Conservation (phyloP, 192 early-diverging fungal genomes). For the Gigaspora rosea region DNA sequence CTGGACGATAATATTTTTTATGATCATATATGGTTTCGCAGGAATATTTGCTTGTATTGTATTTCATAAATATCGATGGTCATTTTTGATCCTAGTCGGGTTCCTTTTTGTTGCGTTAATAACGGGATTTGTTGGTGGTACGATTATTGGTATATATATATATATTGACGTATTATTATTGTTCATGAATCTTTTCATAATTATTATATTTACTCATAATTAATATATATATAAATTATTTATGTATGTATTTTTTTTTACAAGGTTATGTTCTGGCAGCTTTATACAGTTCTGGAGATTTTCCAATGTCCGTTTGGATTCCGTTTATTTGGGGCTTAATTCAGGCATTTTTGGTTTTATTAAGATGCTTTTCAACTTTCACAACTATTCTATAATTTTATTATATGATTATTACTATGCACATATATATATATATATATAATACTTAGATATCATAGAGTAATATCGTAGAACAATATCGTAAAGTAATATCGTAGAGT, state of each 20-base stretch:
- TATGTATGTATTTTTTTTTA: no score
- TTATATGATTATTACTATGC: no score
- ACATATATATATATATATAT: no score
- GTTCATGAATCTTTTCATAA: no score
- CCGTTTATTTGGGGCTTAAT: conserved; percentile 71
- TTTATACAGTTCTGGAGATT: conserved; percentile 64
- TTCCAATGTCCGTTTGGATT: conserved; percentile 70
- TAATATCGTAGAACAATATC: no score
- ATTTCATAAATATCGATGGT: conserved; percentile 47
- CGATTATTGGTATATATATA: no score
- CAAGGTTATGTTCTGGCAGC: conserved; percentile 58
- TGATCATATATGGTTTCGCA: conserved; percentile 60
- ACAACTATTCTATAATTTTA: conserved; percentile 52
- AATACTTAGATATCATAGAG: no score
- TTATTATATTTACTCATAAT: no score
- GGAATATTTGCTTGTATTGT: conserved; percentile 58
- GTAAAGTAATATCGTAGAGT: no score
- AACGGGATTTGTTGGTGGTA: conserved; percentile 37
- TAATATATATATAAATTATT: no score
- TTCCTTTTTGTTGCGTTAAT: conserved; percentile 27
- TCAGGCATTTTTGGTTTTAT: conserved; percentile 60
- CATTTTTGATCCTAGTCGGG: conserved; percentile 31
- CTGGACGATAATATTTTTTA: conserved; percentile 64
- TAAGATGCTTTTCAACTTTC: conserved; percentile 61
- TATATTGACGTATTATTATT: no score